phyloP scores from a whole-genome alignment of 768 basidiomycete species.

The Collybia nuda region DNA sequence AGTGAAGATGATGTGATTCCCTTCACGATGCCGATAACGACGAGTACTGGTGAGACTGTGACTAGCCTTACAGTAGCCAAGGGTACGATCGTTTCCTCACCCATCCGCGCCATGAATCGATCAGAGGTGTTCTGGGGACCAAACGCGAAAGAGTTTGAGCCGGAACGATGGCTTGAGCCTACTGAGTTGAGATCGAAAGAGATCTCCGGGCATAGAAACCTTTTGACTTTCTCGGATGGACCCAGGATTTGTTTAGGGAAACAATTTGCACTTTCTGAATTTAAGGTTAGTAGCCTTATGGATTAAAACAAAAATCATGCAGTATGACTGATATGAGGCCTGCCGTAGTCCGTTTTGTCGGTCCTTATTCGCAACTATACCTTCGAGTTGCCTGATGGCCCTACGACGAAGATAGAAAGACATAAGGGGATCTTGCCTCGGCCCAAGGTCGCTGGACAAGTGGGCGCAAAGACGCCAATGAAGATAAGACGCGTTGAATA shows the following conservation, averaged over 20 bases:
- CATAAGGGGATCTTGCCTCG: constrained; percentile 34
- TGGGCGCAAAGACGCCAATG: constrained; percentile 32
- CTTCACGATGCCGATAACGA: constrained; percentile 47
- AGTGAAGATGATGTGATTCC: constrained; percentile 58
- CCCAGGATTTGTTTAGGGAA: constrained; percentile 50
- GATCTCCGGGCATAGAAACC: constrained; percentile 48
- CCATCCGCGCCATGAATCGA: constrained; percentile 46
- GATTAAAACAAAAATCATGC: neutral
- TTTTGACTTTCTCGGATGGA: constrained; percentile 53
- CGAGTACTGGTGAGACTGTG: constrained; percentile 36
- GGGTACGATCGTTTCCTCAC: constrained; percentile 42
- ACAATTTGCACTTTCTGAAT: constrained; percentile 44
- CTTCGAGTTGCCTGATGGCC: constrained; percentile 41
- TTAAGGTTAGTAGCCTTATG: constrained; percentile 29
- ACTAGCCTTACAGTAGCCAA: constrained; percentile 43
- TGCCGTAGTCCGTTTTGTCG: constrained; percentile 36
- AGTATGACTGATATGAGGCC: neutral
- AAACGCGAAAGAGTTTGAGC: constrained; percentile 57
- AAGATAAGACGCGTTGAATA: constrained; percentile 28
- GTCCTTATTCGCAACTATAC: constrained; percentile 41
- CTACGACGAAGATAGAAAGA: constrained; percentile 32
- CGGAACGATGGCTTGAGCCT: constrained; percentile 59
- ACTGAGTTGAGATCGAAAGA: constrained; percentile 31
- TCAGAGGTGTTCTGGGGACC: constrained; percentile 61
- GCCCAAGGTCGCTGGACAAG: constrained; percentile 36